phyloP scores from a whole-genome alignment of 2,329 filamentous ascomycete genomes.

The Tolypocladium guangdongense region DNA sequence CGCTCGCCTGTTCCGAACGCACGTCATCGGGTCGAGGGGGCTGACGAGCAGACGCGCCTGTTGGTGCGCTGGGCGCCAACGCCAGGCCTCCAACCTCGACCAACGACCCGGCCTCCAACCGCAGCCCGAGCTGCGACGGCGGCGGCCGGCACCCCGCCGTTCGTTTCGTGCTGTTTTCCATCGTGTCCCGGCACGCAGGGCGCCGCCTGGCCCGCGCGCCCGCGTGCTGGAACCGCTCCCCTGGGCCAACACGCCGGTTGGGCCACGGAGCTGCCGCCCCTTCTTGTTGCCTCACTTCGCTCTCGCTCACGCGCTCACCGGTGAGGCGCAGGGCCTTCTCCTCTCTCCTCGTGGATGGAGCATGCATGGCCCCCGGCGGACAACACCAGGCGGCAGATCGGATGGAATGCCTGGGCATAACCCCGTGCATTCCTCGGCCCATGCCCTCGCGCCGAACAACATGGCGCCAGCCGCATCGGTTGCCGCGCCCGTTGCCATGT shows the following conservation, averaged over 20 bases:
- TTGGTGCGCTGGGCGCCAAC: not conserved
- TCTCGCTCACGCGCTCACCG: not conserved
- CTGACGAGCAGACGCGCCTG: not conserved
- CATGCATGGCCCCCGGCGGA: not conserved
- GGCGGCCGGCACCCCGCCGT: not conserved
- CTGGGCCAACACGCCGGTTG: not conserved
- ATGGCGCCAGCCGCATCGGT: not conserved
- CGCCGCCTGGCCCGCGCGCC: not conserved
- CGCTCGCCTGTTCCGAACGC: not conserved
- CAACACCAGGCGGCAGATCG: not conserved
- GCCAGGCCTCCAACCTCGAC: not conserved
- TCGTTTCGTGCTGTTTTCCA: not conserved
- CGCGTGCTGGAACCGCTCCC: not conserved
- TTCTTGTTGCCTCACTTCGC: not conserved
- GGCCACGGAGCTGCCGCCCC: not conserved
- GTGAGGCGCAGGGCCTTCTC: not conserved
- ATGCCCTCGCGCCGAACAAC: conserved; percentile 1
- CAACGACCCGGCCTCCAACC: too few species aligned
- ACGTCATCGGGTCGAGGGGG: too few species aligned
- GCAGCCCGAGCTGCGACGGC: too few species aligned
- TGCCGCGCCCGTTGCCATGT: conserved; percentile 3
- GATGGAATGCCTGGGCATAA: conserved; percentile 2
- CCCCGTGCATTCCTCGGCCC: conserved; percentile 4
- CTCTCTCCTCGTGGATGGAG: not conserved
- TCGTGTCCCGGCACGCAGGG: not conserved